phyloP scores from a whole-genome alignment of 78 protist genomes.

The Pelomyxa schiedti region DNA sequence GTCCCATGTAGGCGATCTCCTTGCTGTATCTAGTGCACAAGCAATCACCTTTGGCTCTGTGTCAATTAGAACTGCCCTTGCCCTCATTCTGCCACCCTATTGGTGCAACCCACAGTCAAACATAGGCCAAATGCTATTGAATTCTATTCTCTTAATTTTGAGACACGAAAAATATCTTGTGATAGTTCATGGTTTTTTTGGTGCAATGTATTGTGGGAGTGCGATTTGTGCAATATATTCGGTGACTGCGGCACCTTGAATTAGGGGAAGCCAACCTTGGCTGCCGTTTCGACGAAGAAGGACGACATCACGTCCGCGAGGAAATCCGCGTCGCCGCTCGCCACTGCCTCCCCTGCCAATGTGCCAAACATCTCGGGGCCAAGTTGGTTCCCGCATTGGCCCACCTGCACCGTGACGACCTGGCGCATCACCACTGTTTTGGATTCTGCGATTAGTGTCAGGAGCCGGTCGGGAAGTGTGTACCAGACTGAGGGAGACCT shows the following conservation, averaged over 20 bases:
- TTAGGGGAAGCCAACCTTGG: neutral
- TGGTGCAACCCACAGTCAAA: neutral
- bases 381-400: constrained; percentile 26
- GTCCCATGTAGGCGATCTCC: neutral
- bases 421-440: too few species aligned
- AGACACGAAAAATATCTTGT: neutral
- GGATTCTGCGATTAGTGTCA: too few species aligned
- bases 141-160: neutral
- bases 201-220: neutral
- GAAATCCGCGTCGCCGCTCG: neutral
- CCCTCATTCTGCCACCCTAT: neutral
- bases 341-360: neutral
- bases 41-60: constrained; percentile 43
- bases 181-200: neutral
- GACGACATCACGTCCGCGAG: neutral
- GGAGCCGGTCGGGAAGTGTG: too few species aligned
- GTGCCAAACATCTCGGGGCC: neutral
- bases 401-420: constrained; percentile 13
- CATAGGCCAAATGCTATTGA: neutral
- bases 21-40: neutral
- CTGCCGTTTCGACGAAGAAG: neutral
- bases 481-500: too few species aligned
- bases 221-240: neutral
- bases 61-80: constrained; percentile 37
- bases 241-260: neutral